A percentile compares a stretch with the other conserved stretches of the same genome.
phyloP scores from a whole-genome alignment of 345 rosid species.

The Eucalyptus melliodora region DNA sequence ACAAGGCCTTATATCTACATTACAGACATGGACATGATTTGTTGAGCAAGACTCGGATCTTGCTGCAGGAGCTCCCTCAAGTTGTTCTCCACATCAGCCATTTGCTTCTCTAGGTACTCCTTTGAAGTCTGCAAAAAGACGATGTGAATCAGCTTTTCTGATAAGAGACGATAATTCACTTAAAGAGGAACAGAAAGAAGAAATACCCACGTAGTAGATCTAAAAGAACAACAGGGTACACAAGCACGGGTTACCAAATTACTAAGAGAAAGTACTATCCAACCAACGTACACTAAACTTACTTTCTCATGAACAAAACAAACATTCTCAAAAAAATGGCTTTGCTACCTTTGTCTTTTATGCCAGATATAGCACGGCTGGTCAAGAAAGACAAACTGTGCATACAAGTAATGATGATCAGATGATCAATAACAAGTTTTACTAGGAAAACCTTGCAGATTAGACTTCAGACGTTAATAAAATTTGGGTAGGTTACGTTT shows the following conservation, averaged over 20 bases:
- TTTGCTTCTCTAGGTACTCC: conserved; percentile 91
- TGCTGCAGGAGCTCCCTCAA: conserved; percentile 86
- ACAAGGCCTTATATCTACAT: neutral
- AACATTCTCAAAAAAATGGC: neutral
- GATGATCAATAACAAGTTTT: neutral
- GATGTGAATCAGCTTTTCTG: neutral
- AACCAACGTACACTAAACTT: neutral
- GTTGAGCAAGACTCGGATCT: conserved; percentile 83
- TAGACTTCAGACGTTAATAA: neutral
- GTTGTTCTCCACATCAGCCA: conserved; percentile 74
- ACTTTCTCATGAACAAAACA: neutral
- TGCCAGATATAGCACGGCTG: neutral
- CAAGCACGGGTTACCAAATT: neutral
- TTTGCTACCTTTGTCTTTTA: neutral
- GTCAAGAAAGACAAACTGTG: neutral
- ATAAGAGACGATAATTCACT: neutral
- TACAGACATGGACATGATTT: conserved; percentile 65
- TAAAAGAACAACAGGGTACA: neutral
- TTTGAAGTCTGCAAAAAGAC: conserved; percentile 42
- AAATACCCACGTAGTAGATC: neutral
- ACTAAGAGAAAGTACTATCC: neutral
- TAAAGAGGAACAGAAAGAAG: neutral
- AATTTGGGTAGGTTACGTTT: neutral
- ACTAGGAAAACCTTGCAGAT: neutral
- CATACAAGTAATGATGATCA: neutral